A percentile compares a stretch with the other conserved stretches of the same genome.
These are phyloP conservation scores for Biscogniauxia marginata DNA, from an alignment of 2,329 filamentous ascomycete genomes.

Conservation along the genomic window DNA sequence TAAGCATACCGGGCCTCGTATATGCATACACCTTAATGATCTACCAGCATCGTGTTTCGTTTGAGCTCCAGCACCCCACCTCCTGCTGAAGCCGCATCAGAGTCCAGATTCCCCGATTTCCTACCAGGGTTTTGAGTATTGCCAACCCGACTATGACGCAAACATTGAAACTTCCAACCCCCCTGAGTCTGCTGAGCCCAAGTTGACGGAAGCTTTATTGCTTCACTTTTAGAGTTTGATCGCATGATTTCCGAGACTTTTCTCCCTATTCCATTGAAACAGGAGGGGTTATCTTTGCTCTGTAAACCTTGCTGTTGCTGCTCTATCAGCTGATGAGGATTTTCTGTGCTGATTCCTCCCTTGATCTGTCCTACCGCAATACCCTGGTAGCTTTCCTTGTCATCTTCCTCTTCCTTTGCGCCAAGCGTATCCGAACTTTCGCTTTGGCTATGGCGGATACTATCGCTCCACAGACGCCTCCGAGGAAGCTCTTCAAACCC, in stretches of 20 bases:
- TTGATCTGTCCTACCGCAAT: conserved; percentile 23
- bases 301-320: conserved; percentile 2
- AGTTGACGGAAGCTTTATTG: conserved; percentile 5
- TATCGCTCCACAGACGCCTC: conserved; percentile 27
- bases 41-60: conserved; percentile 11
- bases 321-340: conserved; percentile 7
- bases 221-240: conserved; percentile 14
- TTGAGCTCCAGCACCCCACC: conserved; percentile 1
- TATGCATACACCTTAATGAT: conserved; percentile 2
- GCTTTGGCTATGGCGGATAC: conserved; percentile 27
- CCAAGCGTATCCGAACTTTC: conserved; percentile 19
- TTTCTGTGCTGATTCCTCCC: conserved; percentile 5
- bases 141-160: conserved; percentile 17
- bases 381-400: conserved; percentile 24
- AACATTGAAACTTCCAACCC: neutral
- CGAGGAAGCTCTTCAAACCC: conserved; percentile 34
- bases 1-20: conserved; percentile 2
- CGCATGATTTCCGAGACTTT: conserved; percentile 6
- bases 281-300: neutral
- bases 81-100: neutral
- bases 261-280: conserved; percentile 3
- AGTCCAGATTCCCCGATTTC: neutral
- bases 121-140: neutral
- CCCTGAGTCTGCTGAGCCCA: neutral
- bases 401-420: conserved; percentile 24